Conservation (phyloP, 768 basidiomycete genomes). For the Termitomyces sp. region DNA sequence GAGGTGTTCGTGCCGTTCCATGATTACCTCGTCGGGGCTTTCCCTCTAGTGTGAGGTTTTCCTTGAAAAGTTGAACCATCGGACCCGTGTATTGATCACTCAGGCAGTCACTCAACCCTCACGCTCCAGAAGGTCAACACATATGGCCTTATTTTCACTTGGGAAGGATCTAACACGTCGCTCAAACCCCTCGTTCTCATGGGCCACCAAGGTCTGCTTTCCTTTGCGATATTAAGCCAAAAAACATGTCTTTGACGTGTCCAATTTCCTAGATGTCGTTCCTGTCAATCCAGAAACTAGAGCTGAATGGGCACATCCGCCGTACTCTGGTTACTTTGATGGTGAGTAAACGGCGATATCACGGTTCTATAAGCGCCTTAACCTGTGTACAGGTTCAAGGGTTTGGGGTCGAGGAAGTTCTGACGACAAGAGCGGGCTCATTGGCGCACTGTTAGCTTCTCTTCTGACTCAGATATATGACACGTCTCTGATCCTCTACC, state of each 20-base stretch:
- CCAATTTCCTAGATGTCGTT: slow-evolving; percentile 45
- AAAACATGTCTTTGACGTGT: neutral
- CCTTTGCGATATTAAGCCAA: neutral
- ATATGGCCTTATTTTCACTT: slow-evolving; percentile 69
- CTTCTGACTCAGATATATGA: neutral
- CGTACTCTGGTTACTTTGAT: slow-evolving; percentile 55
- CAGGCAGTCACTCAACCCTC: slow-evolving; percentile 48
- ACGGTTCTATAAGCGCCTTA: neutral
- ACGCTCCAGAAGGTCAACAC: slow-evolving; percentile 68
- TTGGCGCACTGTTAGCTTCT: slow-evolving; percentile 37
- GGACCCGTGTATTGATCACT: neutral
- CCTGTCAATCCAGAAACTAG: slow-evolving; percentile 49
- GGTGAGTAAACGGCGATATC: slow-evolving; percentile 23
- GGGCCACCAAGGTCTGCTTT: slow-evolving; percentile 55
- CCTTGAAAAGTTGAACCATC: neutral
- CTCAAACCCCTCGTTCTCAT: slow-evolving; percentile 68
- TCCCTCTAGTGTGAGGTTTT: slow-evolving; percentile 58
- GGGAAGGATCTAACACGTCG: slow-evolving; percentile 55
- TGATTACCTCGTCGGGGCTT: slow-evolving; percentile 40
- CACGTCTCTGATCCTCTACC: neutral
- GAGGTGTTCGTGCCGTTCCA: slow-evolving; percentile 49
- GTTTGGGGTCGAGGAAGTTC: slow-evolving; percentile 74
- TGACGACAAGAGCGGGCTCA: slow-evolving; percentile 75
- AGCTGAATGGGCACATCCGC: slow-evolving; percentile 49
- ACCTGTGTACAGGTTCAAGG: slow-evolving; percentile 28